These are phyloP conservation scores for Trichoderma pleuroti DNA, from an alignment of 2,329 filamentous ascomycete genomes.

Conservation along the genomic window DNA sequence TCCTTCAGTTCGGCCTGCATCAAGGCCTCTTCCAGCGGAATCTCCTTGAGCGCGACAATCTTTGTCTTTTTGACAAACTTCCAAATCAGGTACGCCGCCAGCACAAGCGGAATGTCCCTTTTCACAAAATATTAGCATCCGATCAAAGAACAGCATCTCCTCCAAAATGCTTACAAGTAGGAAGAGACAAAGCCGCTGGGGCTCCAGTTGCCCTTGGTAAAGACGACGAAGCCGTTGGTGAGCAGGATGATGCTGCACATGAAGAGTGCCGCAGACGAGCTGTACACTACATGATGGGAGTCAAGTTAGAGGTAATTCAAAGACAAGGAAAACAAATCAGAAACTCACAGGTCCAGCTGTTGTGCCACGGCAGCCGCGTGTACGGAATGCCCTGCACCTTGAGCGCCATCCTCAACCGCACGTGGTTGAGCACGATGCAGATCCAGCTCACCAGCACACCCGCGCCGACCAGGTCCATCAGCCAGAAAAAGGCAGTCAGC, in stretches of 20 bases:
- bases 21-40: conserved; percentile 52
- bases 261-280: conserved; percentile 57
- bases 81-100: conserved; percentile 57
- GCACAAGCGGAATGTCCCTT: conserved; percentile 59
- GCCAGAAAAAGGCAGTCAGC: conserved; percentile 63
- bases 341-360: conserved; percentile 56
- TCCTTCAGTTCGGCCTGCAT: conserved; percentile 33
- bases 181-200: conserved; percentile 56
- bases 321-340: background rate
- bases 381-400: conserved; percentile 51
- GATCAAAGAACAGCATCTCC: background rate
- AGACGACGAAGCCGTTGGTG: conserved; percentile 65
- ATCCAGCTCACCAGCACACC: conserved; percentile 64
- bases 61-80: conserved; percentile 63
- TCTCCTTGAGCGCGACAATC: conserved; percentile 46
- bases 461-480: conserved; percentile 58
- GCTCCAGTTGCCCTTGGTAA: conserved; percentile 58
- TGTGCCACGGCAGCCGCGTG: conserved; percentile 57
- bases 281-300: conserved; percentile 46
- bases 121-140: conserved; percentile 18
- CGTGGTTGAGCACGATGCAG: conserved; percentile 56
- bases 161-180: no score
- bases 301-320: background rate
- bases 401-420: conserved; percentile 53
- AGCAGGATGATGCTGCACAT: conserved; percentile 64